Conservation (phyloP, 371 early-diverging fungal genomes). For the Sporodiniella umbellata region DNA sequence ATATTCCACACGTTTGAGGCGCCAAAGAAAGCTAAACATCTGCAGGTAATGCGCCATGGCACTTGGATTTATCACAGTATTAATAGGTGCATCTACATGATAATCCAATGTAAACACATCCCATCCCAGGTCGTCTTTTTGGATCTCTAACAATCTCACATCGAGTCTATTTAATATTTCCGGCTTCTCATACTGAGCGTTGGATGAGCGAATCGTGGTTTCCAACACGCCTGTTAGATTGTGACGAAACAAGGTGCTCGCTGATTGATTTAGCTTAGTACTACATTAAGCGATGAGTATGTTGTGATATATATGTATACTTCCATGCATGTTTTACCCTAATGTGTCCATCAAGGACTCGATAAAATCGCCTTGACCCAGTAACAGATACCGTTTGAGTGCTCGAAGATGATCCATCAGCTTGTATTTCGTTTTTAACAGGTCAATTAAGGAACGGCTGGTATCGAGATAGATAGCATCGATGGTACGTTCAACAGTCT, state of each 20-base stretch:
- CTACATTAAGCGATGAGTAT: constrained; percentile 49
- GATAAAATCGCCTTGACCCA: constrained; percentile 96
- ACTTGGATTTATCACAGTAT: constrained; percentile 72
- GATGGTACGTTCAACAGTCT: constrained; percentile 69
- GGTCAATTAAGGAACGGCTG: constrained; percentile 66
- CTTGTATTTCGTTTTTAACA: constrained; percentile 73
- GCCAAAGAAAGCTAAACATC: constrained; percentile 87
- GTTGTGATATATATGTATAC: not conserved
- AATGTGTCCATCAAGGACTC: constrained; percentile 78
- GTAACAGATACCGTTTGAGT: constrained; percentile 83
- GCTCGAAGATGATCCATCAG: constrained; percentile 85
- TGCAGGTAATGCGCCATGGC: constrained; percentile 81
- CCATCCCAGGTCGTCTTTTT: constrained; percentile 84
- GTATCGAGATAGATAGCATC: constrained; percentile 71
- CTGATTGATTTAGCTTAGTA: constrained; percentile 68
- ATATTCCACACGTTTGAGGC: constrained; percentile 85
- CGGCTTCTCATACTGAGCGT: constrained; percentile 84
- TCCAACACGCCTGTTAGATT: constrained; percentile 86
- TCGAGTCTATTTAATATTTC: constrained; percentile 78
- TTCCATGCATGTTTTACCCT: not conserved
- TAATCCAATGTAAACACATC: constrained; percentile 90
- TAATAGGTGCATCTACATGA: constrained; percentile 79
- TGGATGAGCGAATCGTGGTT: constrained; percentile 82
- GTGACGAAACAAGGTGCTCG: constrained; percentile 78
- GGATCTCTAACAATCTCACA: constrained; percentile 67